phyloP scores from a whole-genome alignment of 2,329 filamentous ascomycete species.

The Fusarium subtropicale region DNA sequence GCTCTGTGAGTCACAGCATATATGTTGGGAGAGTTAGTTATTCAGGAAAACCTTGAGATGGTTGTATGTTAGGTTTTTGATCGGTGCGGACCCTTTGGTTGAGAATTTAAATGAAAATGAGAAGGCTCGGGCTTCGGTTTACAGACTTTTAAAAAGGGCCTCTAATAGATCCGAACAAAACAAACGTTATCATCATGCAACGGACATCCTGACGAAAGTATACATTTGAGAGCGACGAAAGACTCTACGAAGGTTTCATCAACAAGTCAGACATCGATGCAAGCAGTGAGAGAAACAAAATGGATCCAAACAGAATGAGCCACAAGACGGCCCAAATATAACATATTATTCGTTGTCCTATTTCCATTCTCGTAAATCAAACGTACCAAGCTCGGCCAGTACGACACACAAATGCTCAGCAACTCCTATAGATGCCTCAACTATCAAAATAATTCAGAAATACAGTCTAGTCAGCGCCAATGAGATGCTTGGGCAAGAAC shows the following conservation, averaged over 20 bases:
- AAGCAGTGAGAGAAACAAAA: neutral
- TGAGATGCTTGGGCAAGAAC: conserved; percentile 81
- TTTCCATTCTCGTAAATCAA: conserved; percentile 1
- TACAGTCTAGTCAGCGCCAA: conserved; percentile 62
- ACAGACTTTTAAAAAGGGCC: neutral
- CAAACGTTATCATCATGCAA: neutral
- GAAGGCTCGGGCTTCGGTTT: too few species aligned
- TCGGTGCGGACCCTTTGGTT: too few species aligned
- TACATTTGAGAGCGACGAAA: neutral
- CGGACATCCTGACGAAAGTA: conserved; percentile 1
- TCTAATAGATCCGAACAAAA: neutral
- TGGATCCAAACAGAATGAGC: neutral
- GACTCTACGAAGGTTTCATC: neutral
- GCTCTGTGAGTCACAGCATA: too few species aligned
- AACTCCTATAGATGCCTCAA: conserved; percentile 27
- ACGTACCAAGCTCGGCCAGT: neutral
- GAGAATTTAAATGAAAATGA: too few species aligned
- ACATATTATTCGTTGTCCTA: conserved; percentile 26
- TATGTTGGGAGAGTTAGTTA: too few species aligned
- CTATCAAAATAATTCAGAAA: neutral
- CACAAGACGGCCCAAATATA: neutral
- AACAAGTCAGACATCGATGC: neutral
- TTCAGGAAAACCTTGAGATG: too few species aligned
- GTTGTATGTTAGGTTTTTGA: too few species aligned
- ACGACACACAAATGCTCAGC: conserved; percentile 1